phyloP scores from a whole-genome alignment of 805 yeast species.

The Diddensiella transvaalensis region DNA sequence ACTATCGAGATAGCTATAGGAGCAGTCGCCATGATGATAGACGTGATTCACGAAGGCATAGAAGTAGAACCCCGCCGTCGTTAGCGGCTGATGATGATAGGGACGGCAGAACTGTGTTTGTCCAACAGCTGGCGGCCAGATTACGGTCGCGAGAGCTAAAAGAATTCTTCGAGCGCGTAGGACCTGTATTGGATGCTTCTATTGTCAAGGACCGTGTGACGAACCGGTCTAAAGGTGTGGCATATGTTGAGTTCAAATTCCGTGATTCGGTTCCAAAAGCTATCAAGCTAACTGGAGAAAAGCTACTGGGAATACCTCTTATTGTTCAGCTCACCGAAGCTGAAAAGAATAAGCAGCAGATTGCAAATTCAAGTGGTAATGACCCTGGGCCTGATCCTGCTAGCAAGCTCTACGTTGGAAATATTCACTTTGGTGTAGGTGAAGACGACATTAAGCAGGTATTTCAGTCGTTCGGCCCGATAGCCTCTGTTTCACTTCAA shows the following conservation, averaged over 20 bases:
- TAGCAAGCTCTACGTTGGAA: conserved; percentile 29
- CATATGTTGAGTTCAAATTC: conserved; percentile 34
- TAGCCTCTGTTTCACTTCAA: conserved; percentile 83
- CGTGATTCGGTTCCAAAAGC: conserved; percentile 31
- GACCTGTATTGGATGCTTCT: conserved; percentile 34
- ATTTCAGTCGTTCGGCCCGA: conserved; percentile 63
- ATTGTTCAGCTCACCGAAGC: conserved; percentile 34
- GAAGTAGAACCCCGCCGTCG: not conserved
- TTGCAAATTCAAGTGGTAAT: conserved; percentile 12
- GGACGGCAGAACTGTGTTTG: conserved; percentile 35
- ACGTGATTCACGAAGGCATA: not conserved
- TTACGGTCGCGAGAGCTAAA: conserved; percentile 30
- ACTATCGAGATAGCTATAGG: not conserved
- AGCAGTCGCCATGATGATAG: conserved; percentile 1
- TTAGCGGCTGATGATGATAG: conserved; percentile 8
- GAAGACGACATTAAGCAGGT: conserved; percentile 69
- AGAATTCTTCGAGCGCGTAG: conserved; percentile 32
- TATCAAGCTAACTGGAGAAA: conserved; percentile 32
- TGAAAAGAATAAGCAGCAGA: conserved; percentile 32
- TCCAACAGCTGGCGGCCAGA: conserved; percentile 34
- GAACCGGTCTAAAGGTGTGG: conserved; percentile 35
- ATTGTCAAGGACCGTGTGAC: conserved; percentile 33
- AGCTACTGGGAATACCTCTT: conserved; percentile 34
- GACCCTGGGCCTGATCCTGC: conserved; percentile 3
- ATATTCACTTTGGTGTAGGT: conserved; percentile 37